These are phyloP conservation scores for Pythium sukuiense DNA, from an alignment of 352 stramenopile species.

Conservation along the genomic window DNA sequence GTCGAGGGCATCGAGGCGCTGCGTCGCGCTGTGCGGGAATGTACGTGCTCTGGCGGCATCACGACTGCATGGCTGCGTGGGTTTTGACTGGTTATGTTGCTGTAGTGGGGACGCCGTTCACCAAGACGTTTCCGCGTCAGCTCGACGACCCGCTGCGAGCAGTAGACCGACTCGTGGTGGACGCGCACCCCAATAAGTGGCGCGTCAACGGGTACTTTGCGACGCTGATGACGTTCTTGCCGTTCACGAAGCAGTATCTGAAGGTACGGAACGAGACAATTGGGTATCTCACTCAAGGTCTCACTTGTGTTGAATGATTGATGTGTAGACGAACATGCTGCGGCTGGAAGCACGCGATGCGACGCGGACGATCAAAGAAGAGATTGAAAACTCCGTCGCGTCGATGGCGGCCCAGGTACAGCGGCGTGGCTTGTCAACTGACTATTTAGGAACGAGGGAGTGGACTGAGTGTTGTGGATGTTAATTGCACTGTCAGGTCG, in stretches of 20 bases:
- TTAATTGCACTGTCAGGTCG: conserved; percentile 30
- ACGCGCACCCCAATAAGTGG: conserved; percentile 87
- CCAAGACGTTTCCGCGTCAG: conserved; percentile 79
- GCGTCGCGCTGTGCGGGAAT: conserved; percentile 56
- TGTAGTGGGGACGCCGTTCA: conserved; percentile 50
- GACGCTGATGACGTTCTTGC: conserved; percentile 85
- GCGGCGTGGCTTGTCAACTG: no score
- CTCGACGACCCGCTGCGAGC: conserved; percentile 77
- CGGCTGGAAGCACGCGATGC: conserved; percentile 76
- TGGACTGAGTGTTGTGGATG: neutral
- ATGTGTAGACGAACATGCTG: conserved; percentile 77
- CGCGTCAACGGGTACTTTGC: conserved; percentile 88
- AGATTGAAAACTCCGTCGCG: conserved; percentile 51
- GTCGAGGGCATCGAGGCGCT: conserved; percentile 56
- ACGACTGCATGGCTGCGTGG: neutral
- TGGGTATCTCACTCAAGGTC: neutral
- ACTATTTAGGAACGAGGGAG: no score
- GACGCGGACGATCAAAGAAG: conserved; percentile 53
- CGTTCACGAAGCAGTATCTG: conserved; percentile 87
- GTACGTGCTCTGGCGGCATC: conserved; percentile 26
- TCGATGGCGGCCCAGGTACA: conserved; percentile 29
- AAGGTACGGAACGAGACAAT: conserved; percentile 42
- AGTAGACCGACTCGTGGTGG: conserved; percentile 79
- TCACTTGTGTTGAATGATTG: neutral
- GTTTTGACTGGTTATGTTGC: neutral